Conservation (phyloP, 176 grass and related monocot species). For the Alloteropsis semialata region DNA sequence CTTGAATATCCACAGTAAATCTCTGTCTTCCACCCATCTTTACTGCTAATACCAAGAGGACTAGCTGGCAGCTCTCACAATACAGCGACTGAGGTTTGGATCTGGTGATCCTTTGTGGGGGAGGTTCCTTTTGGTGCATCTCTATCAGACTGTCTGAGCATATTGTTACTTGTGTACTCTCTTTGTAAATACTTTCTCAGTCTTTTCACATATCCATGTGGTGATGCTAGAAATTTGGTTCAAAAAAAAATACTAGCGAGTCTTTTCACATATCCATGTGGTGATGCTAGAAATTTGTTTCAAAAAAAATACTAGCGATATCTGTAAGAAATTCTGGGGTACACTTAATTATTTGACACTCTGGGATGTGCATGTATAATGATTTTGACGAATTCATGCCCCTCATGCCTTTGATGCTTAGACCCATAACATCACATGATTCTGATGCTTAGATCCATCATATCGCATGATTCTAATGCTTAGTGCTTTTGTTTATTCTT, state of each 20-base stretch:
- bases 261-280: no score
- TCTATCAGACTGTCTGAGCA: slow-evolving; percentile 48
- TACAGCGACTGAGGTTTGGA: neutral
- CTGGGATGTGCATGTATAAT: neutral
- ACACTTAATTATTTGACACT: neutral
- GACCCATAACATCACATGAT: neutral
- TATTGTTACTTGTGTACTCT: no score
- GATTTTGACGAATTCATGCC: neutral
- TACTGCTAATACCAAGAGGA: slow-evolving; percentile 58
- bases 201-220: no score
- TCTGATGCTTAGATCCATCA: no score
- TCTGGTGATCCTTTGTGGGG: neutral
- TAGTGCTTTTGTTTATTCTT: neutral
- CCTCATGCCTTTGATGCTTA: neutral
- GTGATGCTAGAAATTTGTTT: no score
- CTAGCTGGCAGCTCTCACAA: neutral
- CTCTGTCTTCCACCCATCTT: slow-evolving; percentile 52
- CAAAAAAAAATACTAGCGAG: no score
- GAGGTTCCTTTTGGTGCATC: slow-evolving; percentile 20
- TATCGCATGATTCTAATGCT: slow-evolving; percentile 1
- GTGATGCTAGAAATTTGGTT: no score
- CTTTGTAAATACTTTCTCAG: no score
- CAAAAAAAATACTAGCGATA: no score
- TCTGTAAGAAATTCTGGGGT: no score
- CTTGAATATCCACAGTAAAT: slow-evolving; percentile 32